Evolutionary conservation across 225 moss, liverwort and hornwort species (phyloP).

Genomic region (Pseudisothecium myosuroides): DNA sequence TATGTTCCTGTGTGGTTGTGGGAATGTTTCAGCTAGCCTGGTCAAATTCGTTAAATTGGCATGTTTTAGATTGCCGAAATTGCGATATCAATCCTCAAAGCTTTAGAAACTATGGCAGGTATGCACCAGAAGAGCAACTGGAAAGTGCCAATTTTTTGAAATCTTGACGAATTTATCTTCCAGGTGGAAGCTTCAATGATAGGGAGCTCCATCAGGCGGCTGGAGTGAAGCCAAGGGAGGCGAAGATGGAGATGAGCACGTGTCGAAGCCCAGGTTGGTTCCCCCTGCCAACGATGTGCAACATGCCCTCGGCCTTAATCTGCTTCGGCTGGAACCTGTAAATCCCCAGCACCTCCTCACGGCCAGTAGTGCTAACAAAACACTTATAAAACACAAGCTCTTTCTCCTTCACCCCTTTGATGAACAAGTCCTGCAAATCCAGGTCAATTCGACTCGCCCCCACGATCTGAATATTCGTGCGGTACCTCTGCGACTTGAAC

Average conservation of each 20-base stretch:
- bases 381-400: not conserved
- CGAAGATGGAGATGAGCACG: not conserved
- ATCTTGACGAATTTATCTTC: not conserved
- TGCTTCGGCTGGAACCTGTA: not conserved
- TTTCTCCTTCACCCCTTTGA: not conserved
- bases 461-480: not conserved
- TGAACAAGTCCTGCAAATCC: not conserved
- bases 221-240: not conserved
- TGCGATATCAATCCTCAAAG: not conserved
- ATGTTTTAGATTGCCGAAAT: not conserved
- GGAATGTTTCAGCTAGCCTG: not conserved
- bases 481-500: not conserved
- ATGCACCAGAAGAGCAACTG: not conserved
- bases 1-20: not conserved
- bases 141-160: not conserved
- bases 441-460: not conserved
- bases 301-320: not conserved
- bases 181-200: not conserved
- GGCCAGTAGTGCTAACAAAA: not conserved
- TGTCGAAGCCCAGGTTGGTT: not conserved
- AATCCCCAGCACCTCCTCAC: not conserved
- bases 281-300: not conserved
- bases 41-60: not conserved
- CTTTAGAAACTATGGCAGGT: not conserved
- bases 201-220: not conserved